Conservation (phyloP, 495 filamentous ascomycete species). For the Letharia lupina region DNA sequence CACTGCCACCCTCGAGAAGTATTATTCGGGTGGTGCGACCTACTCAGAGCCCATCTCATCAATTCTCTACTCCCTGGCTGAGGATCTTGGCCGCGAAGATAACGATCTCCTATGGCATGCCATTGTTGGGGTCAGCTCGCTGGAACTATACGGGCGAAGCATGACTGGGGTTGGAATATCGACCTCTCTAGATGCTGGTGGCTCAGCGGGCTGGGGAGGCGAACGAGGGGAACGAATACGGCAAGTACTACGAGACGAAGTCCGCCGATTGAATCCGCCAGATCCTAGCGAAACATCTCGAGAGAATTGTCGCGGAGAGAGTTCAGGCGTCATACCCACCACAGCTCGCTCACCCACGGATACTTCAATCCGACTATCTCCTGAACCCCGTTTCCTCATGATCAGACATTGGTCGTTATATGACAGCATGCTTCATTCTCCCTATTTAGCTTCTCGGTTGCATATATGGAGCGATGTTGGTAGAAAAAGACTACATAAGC, state of each 20-base stretch:
- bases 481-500: conserved; percentile 83
- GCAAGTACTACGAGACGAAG: conserved; percentile 82
- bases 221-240: conserved; percentile 76
- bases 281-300: conserved; percentile 51
- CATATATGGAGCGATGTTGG: conserved; percentile 92
- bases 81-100: conserved; percentile 90
- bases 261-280: conserved; percentile 84
- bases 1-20: conserved; percentile 59
- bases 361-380: conserved; percentile 83
- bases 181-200: conserved; percentile 45
- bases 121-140: conserved; percentile 84
- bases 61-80: conserved; percentile 87
- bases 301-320: conserved; percentile 46
- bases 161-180: conserved; percentile 72
- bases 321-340: conserved; percentile 72
- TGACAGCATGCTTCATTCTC: conserved; percentile 96
- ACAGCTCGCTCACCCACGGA: conserved; percentile 83
- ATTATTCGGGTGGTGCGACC: conserved; percentile 79
- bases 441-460: conserved; percentile 84
- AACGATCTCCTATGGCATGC: conserved; percentile 93
- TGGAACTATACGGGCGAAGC: conserved; percentile 83
- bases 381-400: conserved; percentile 88
- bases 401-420: conserved; percentile 96
- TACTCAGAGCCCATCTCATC: conserved; percentile 93
- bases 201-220: conserved; percentile 70